Conservation (phyloP, 2,329 filamentous ascomycete genomes). For the Simplicillium sp. region DNA sequence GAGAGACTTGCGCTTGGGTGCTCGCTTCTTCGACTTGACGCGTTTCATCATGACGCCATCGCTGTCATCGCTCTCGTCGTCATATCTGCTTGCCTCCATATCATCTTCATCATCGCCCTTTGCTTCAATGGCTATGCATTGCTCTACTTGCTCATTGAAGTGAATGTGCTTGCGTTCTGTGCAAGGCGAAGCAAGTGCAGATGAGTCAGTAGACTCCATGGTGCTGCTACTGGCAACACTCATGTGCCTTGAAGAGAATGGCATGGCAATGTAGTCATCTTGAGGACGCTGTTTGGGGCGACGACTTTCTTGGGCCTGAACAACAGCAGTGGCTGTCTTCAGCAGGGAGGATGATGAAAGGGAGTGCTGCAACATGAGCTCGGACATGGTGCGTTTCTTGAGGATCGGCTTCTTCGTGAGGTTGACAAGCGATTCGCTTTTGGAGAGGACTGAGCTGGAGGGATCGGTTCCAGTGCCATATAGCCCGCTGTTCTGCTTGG, state of each 20-base stretch:
- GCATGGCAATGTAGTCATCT: slow-evolving; percentile 54
- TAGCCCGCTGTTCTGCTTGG: slow-evolving; percentile 45
- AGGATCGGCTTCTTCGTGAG: slow-evolving; percentile 75
- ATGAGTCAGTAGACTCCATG: slow-evolving; percentile 59
- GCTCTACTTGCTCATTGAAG: slow-evolving; percentile 91
- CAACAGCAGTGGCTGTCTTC: slow-evolving; percentile 78
- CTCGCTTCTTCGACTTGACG: slow-evolving; percentile 45
- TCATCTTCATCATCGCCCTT: slow-evolving; percentile 73
- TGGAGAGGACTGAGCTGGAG: slow-evolving; percentile 28
- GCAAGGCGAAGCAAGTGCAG: slow-evolving; percentile 55
- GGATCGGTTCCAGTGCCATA: slow-evolving; percentile 18
- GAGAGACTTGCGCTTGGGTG: slow-evolving; percentile 36
- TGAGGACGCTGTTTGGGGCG: not conserved
- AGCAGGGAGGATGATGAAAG: slow-evolving; percentile 80
- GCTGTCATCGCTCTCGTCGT: slow-evolving; percentile 60
- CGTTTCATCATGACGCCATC: slow-evolving; percentile 80
- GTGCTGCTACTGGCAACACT: slow-evolving; percentile 53
- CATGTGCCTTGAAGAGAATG: slow-evolving; percentile 50
- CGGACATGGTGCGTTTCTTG: slow-evolving; percentile 94
- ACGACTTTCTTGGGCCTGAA: slow-evolving; percentile 63
- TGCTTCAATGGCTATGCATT: slow-evolving; percentile 87
- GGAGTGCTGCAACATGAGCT: slow-evolving; percentile 85
- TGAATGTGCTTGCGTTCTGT: slow-evolving; percentile 77
- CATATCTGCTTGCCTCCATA: slow-evolving; percentile 42
- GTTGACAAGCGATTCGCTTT: slow-evolving; percentile 55